A percentile compares a stretch with the other conserved stretches of the same genome.
phyloP scores from a whole-genome alignment of 768 basidiomycete genomes.

The Butyriboletus loyo region DNA sequence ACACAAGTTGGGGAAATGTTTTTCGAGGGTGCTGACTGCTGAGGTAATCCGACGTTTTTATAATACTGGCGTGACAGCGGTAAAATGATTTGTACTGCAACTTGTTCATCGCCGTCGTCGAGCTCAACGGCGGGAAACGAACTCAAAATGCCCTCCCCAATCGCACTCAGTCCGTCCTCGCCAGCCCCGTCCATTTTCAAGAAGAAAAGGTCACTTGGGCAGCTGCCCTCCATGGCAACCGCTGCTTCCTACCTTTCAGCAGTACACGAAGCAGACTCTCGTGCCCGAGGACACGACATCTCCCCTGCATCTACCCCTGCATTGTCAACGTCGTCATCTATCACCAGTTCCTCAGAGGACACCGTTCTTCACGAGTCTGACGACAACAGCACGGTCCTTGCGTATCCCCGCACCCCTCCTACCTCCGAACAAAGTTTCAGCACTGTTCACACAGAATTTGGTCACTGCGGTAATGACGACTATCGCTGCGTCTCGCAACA shows the following conservation, averaged over 20 bases:
- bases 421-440: constrained; percentile 77
- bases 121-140: constrained; percentile 3
- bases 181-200: constrained; percentile 58
- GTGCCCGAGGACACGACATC: constrained; percentile 48
- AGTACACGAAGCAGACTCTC: constrained; percentile 63
- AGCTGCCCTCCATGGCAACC: constrained; percentile 41
- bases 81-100: constrained; percentile 5
- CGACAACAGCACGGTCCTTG: constrained; percentile 53
- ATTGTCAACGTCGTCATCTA: constrained; percentile 69
- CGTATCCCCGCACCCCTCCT: constrained; percentile 63
- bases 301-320: constrained; percentile 67
- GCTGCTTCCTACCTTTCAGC: constrained; percentile 62
- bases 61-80: constrained; percentile 19
- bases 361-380: constrained; percentile 58
- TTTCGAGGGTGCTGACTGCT: constrained; percentile 12
- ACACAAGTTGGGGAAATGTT: not conserved
- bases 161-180: constrained; percentile 55
- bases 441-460: constrained; percentile 88
- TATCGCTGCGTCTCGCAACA: constrained; percentile 71
- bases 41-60: constrained; percentile 23
- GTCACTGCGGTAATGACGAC: constrained; percentile 77
- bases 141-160: constrained; percentile 52
- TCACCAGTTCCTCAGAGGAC: constrained; percentile 68
- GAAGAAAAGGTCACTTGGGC: constrained; percentile 46
- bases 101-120: constrained; percentile 16